A percentile compares a stretch with the other conserved stretches of the same genome.
phyloP scores from a whole-genome alignment of 805 yeast species.

The Nakazawaea ambrosiae region DNA sequence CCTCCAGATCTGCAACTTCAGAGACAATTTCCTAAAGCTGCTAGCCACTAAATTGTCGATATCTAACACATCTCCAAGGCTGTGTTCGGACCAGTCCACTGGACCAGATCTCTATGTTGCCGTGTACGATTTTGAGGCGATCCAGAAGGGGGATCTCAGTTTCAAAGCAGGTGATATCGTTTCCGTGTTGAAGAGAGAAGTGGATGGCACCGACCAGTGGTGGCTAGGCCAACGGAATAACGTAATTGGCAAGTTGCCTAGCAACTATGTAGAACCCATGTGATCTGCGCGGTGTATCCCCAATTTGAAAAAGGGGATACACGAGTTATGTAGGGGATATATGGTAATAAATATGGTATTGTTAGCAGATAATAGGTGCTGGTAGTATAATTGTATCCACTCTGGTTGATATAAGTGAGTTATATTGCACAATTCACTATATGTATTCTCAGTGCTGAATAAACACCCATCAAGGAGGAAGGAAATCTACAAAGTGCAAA shows the following conservation, averaged over 20 bases:
- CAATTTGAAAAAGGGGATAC: neutral
- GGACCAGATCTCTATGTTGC: constrained; percentile 37
- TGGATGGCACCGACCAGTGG: constrained; percentile 33
- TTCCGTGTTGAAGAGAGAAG: constrained; percentile 25
- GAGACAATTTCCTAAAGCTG: constrained; percentile 17
- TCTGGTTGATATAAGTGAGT: too few species aligned
- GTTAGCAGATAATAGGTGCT: too few species aligned
- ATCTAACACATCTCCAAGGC: too few species aligned
- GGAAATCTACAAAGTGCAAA: too few species aligned
- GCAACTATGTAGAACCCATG: constrained; percentile 29
- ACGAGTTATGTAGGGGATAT: too few species aligned
- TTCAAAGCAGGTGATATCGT: constrained; percentile 38
- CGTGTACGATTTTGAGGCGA: constrained; percentile 29
- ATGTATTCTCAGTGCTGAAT: too few species aligned
- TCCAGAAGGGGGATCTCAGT: constrained; percentile 33
- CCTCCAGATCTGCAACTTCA: constrained; percentile 20
- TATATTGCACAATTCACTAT: too few species aligned
- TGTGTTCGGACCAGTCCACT: too few species aligned
- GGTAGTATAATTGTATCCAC: too few species aligned
- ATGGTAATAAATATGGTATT: too few species aligned
- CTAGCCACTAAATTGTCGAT: too few species aligned
- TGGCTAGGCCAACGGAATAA: constrained; percentile 42
- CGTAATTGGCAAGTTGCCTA: constrained; percentile 36
- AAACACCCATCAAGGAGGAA: too few species aligned
- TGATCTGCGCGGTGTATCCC: neutral